Evolutionary conservation across 1,139 yeast genomes (phyloP).

Genomic region (Torulaspora globosa): DNA sequence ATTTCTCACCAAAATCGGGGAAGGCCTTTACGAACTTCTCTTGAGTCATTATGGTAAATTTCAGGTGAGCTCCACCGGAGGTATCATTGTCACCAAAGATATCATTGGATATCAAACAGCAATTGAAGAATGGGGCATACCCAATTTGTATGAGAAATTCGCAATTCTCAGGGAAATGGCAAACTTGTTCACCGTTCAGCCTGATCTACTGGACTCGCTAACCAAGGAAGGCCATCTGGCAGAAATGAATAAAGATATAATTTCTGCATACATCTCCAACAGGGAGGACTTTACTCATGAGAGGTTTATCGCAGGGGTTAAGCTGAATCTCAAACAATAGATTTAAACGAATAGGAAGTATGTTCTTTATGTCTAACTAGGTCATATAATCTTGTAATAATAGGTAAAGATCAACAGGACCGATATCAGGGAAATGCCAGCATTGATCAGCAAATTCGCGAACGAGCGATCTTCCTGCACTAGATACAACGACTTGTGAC

Average conservation of each 20-base stretch:
- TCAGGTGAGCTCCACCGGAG: conserved; percentile 77
- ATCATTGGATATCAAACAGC: conserved; percentile 71
- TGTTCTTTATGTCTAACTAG: background rate
- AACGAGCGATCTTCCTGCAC: conserved; percentile 12
- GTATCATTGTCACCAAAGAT: conserved; percentile 79
- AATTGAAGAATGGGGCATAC: conserved; percentile 66
- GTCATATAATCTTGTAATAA: conserved; percentile 15
- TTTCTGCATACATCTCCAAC: conserved; percentile 66
- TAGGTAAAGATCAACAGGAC: conserved; percentile 16
- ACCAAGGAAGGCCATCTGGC: conserved; percentile 79
- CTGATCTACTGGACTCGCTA: conserved; percentile 68
- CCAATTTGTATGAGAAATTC: conserved; percentile 63
- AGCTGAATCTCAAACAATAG: conserved; percentile 14
- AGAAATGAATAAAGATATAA: conserved; percentile 58
- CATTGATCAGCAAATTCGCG: conserved; percentile 9
- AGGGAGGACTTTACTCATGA: conserved; percentile 59
- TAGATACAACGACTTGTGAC: conserved; percentile 2
- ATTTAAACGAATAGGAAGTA: conserved; percentile 3
- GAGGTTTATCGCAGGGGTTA: conserved; percentile 25
- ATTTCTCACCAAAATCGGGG: conserved; percentile 58
- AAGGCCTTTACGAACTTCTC: conserved; percentile 54
- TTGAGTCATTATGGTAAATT: conserved; percentile 73
- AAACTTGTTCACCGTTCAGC: conserved; percentile 77
- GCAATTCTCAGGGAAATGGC: conserved; percentile 76
- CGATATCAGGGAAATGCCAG: conserved; percentile 8